phyloP scores from a whole-genome alignment of 2,329 filamentous ascomycete genomes.

The Arachnomyces sp. region DNA sequence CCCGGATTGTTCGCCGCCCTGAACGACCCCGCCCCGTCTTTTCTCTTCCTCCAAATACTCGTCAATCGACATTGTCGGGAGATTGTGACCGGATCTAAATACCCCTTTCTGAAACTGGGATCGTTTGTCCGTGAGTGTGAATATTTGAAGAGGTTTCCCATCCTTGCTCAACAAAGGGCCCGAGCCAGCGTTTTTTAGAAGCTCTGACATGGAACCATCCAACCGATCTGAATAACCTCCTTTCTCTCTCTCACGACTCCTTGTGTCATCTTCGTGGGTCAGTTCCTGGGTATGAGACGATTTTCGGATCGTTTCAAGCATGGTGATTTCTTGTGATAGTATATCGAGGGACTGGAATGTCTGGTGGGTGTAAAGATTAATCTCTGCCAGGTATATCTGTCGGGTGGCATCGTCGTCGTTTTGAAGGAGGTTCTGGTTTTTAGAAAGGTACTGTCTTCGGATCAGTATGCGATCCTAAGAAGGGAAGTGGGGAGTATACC shows the following conservation, averaged over 20 bases:
- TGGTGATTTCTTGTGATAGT: constrained; percentile 72
- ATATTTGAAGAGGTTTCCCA: constrained; percentile 82
- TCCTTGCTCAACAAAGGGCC: constrained; percentile 68
- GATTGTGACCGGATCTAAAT: constrained; percentile 81
- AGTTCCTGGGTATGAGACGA: constrained; percentile 34
- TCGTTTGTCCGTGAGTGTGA: constrained; percentile 72
- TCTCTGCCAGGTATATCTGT: constrained; percentile 65
- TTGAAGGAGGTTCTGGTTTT: constrained; percentile 52
- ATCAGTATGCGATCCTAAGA: constrained; percentile 4
- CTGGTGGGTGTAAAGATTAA: constrained; percentile 65
- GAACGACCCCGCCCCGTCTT: constrained; percentile 75
- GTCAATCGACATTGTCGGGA: constrained; percentile 96
- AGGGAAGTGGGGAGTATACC: constrained; percentile 29
- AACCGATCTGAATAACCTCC: constrained; percentile 64
- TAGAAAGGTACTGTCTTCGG: constrained; percentile 47
- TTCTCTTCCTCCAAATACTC: constrained; percentile 93
- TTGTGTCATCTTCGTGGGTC: constrained; percentile 26
- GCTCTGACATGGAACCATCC: constrained; percentile 53
- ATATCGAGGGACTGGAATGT: constrained; percentile 83
- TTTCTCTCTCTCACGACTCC: constrained; percentile 41
- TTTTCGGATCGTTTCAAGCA: constrained; percentile 63
- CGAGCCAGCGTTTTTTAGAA: constrained; percentile 36
- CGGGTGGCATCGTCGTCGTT: constrained; percentile 80
- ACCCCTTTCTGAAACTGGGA: constrained; percentile 70
- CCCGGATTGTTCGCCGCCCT: constrained; percentile 71